phyloP scores from a whole-genome alignment of 768 basidiomycete genomes.

The Chalciporus sphaerocephalus region DNA sequence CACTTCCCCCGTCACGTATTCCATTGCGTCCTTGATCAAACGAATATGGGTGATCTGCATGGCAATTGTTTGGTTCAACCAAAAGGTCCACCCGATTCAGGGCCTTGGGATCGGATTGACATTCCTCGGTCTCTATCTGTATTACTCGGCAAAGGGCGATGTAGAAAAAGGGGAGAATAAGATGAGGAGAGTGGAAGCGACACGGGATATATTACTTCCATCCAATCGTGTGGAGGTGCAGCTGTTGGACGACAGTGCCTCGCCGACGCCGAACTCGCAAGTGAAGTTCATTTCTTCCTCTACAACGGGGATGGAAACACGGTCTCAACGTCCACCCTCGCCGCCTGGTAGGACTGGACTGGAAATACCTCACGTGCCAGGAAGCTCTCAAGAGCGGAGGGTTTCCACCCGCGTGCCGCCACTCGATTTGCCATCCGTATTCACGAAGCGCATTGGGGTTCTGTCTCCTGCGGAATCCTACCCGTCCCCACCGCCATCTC shows the following conservation, averaged over 20 bases:
- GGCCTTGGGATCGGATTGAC: slow-evolving; percentile 88
- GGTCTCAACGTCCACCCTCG: slow-evolving; percentile 9
- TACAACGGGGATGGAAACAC: slow-evolving; percentile 25
- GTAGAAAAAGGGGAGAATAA: slow-evolving; percentile 92
- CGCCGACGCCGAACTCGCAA: slow-evolving; percentile 12
- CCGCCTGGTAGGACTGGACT: slow-evolving; percentile 1
- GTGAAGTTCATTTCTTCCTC: slow-evolving; percentile 11
- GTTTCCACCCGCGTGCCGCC: slow-evolving; percentile 16
- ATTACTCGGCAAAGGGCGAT: slow-evolving; percentile 90
- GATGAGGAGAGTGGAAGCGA: slow-evolving; percentile 72
- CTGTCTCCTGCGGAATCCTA: slow-evolving; percentile 39
- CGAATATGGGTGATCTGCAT: slow-evolving; percentile 98
- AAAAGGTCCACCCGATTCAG: slow-evolving; percentile 78
- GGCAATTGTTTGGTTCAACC: slow-evolving; percentile 95
- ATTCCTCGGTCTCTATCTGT: slow-evolving; percentile 89
- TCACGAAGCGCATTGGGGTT: slow-evolving; percentile 22
- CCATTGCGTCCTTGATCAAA: slow-evolving; percentile 96
- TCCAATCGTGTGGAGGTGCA: slow-evolving; percentile 57
- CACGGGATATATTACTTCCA: slow-evolving; percentile 64
- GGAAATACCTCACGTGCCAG: slow-evolving; percentile 3
- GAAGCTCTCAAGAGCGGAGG: slow-evolving; percentile 16
- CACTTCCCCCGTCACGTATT: slow-evolving; percentile 97
- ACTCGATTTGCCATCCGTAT: slow-evolving; percentile 14
- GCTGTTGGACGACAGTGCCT: slow-evolving; percentile 42
- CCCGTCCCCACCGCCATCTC: slow-evolving; percentile 45